Percentiles rank a stretch among this genome's conserved stretches.
Evolutionary conservation across 2,329 filamentous ascomycete genomes (phyloP).

Genomic region (Diplocarpon rosae): DNA sequence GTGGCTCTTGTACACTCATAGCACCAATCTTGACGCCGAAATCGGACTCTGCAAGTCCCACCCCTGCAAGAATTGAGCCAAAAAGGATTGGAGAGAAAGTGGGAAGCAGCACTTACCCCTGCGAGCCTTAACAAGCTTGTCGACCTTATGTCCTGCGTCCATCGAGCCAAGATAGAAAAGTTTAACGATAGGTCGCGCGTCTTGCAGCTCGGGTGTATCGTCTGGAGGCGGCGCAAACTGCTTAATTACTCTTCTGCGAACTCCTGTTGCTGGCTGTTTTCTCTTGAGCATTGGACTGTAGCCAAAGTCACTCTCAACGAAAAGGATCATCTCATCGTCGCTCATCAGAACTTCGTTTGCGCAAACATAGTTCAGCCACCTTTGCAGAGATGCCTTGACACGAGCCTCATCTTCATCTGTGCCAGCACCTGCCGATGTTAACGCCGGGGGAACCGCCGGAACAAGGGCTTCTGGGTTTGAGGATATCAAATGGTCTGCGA

Average conservation of each 20-base stretch:
- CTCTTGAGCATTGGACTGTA: conserved; percentile 92
- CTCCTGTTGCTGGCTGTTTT: conserved; percentile 93
- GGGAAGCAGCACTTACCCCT: conserved; percentile 51
- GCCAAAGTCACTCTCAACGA: conserved; percentile 98
- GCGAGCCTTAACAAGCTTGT: conserved; percentile 83
- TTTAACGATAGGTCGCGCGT: conserved; percentile 85
- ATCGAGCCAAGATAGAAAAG: conserved; percentile 90
- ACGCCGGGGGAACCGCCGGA: conserved; percentile 85
- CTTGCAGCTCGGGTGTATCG: conserved; percentile 87
- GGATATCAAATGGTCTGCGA: conserved; percentile 91
- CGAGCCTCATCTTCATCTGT: conserved; percentile 91
- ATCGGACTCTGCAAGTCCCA: conserved; percentile 85
- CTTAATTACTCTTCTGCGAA: conserved; percentile 90
- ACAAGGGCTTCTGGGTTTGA: conserved; percentile 96
- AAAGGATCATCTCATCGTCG: conserved; percentile 94
- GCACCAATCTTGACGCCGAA: conserved; percentile 81
- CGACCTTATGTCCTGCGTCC: conserved; percentile 95
- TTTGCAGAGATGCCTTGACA: conserved; percentile 80
- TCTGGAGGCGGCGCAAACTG: conserved; percentile 96
- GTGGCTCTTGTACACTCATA: conserved; percentile 84
- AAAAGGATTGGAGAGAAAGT: conserved; percentile 8
- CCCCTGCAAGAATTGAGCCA: conserved; percentile 45
- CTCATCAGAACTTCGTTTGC: conserved; percentile 84
- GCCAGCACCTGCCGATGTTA: conserved; percentile 86
- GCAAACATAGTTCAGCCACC: conserved; percentile 92